A percentile compares a stretch with the other conserved stretches of the same genome.
Evolutionary conservation across 2,329 filamentous ascomycete genomes (phyloP).

Genomic region (Aspergillus pseudoglaucus): DNA sequence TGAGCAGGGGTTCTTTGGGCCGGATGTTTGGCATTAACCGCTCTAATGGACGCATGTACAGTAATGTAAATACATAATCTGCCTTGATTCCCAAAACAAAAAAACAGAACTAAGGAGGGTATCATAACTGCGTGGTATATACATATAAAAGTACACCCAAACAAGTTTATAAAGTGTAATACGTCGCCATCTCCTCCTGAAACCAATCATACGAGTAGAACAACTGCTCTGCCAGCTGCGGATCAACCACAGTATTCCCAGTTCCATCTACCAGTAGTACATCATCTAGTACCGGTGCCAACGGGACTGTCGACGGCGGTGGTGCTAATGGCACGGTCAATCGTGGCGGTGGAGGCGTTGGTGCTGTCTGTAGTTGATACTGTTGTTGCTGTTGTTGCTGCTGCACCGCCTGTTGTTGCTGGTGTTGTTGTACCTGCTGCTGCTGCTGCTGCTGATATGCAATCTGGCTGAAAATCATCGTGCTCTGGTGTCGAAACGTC

Average conservation of each 20-base stretch:
- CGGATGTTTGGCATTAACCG: constrained; percentile 22
- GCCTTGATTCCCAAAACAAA: not conserved
- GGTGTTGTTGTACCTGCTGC: constrained; percentile 13
- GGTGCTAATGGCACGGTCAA: constrained; percentile 2
- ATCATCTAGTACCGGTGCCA: constrained; percentile 30
- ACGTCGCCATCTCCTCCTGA: constrained; percentile 34
- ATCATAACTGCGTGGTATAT: not conserved
- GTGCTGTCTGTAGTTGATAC: constrained; percentile 9
- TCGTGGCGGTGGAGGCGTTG: not conserved
- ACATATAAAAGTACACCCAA: constrained; percentile 5
- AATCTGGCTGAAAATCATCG: constrained; percentile 31
- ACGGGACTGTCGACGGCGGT: constrained; percentile 15
- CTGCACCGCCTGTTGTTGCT: constrained; percentile 10
- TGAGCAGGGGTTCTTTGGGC: constrained; percentile 24
- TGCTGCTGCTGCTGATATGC: constrained; percentile 29
- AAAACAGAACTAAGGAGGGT: not conserved
- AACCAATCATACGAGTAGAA: constrained; percentile 36
- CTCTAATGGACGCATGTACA: not conserved
- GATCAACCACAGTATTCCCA: constrained; percentile 25
- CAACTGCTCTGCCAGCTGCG: constrained; percentile 31
- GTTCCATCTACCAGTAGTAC: constrained; percentile 28
- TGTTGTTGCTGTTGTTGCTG: constrained; percentile 12
- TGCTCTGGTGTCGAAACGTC: constrained; percentile 34
- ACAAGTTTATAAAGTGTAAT: constrained; percentile 28
- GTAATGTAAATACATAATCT: not conserved